phyloP scores from a whole-genome alignment of 176 grass and related monocot genomes.

The barley (Hordeum vulgare) region MorexV3_pseudomolecules_assembly NC_058520.1:73284234-73284733 shows the following conservation, averaged over 20 bases:
- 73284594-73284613: not conserved
- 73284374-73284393: constrained; percentile 79
- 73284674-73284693: not conserved
- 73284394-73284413: constrained; percentile 69
- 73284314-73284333: not conserved
- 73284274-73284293: not conserved
- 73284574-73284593: not conserved
- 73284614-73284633: not conserved
- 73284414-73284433: constrained; percentile 64
- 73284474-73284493: constrained; percentile 92
- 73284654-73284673: not conserved
- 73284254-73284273: not conserved
- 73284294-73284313: not conserved
- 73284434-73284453: constrained; percentile 68
- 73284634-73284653: not conserved
- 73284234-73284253: constrained; percentile 50
- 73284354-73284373: constrained; percentile 68
- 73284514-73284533: constrained; percentile 44
- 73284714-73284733: not conserved
- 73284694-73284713: not conserved
- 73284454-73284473: constrained; percentile 83
- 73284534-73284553: not conserved
- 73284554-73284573: not conserved
- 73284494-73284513: constrained; percentile 77
- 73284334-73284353: constrained; percentile 41